Base-by-base conservation (phyloP, 306 rosid genomes). In the Echinosophora koreensis region DNA sequence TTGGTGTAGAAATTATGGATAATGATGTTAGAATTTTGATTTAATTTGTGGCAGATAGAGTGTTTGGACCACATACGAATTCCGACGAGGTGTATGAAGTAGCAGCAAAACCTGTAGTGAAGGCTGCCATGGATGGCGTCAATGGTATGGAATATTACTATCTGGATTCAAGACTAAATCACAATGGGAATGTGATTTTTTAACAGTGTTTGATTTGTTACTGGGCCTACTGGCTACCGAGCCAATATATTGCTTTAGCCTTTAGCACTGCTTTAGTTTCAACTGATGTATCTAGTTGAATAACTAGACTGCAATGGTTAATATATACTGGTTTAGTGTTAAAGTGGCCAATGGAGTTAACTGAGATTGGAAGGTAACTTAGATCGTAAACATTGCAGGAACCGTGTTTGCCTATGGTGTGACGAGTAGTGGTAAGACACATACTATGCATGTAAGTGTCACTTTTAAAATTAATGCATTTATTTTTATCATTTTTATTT, bases 321-420 rank as follows among this genome's bases (percentile, higher is more conserved):
- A 75, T 69, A 46, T 63, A 28, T 58, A 47, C 49, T 55, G 50
- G 63, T 65, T 63, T 64, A 54, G 79, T 70, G 71, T 77, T 77
- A 59, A 51, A 73, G 66, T 77, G 63, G 61, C 50, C 63, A 50
- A 50, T 69, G 66, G 82, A 46, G 42, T 75, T 71, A 60, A 59
- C 30, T 71, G 49, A 74, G 54, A 65, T 71, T 74, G 73, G 73
- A 78, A 71, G 74, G 71, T 84, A 57, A 80, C 83, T 76, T 56
- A 30, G 2, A 44, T 70, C 58, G 66, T 77, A 69, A 69, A 83
- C 71, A 63, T 79, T 83, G 89, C 93, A 96, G 99, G 99, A 70
- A 96, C 98, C n/a, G 99, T 96, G 78, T 96, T 96, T 81, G 99
- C 99, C 47, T 96, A 96, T 15, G 99, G 99, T 76, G 99, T 96